Conservation (phyloP, 208 protist genomes). For the Crithidia brevicula region DNA sequence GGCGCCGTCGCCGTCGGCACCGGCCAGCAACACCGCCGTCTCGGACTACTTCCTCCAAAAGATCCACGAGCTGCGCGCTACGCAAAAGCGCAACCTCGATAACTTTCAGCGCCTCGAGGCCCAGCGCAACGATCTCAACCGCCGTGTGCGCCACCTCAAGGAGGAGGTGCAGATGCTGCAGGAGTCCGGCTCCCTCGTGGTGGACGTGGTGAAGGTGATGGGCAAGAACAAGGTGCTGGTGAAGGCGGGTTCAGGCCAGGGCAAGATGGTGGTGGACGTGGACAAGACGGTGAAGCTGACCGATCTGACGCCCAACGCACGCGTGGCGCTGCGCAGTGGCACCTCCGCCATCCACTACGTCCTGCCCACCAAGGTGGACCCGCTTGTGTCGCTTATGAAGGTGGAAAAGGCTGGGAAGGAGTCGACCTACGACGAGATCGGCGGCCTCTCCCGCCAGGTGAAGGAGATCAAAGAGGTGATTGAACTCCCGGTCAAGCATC, state of each 20-base stretch:
- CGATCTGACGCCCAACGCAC: conserved; percentile 94
- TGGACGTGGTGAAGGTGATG: conserved; percentile 99
- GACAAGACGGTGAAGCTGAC: conserved; percentile 96
- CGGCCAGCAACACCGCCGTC: conserved; percentile 46
- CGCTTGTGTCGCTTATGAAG: conserved; percentile 99
- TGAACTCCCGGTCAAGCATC: conserved; percentile 94
- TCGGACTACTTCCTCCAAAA: conserved; percentile 91
- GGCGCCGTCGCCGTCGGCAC: conserved; percentile 21
- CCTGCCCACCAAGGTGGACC: conserved; percentile 98
- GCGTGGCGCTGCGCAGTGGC: conserved; percentile 98
- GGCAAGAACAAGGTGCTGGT: conserved; percentile 98
- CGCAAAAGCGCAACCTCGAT: conserved; percentile 84
- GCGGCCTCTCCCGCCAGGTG: conserved; percentile 99
- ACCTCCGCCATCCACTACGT: conserved; percentile 98
- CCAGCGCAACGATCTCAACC: conserved; percentile 91
- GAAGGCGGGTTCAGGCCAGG: conserved; percentile 94
- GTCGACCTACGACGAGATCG: conserved; percentile 99
- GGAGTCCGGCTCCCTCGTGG: conserved; percentile 98
- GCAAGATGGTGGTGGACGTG: conserved; percentile 99
- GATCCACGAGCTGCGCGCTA: conserved; percentile 88
- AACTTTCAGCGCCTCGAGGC: conserved; percentile 89
- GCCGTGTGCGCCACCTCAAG: conserved; percentile 96
- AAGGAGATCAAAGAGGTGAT: conserved; percentile 94
- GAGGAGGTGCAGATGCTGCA: conserved; percentile 99
- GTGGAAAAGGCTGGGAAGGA: conserved; percentile 99